Evolutionary conservation across 2,329 filamentous ascomycete species (phyloP), one percentile per base, ranked within the genome.

Genomic region (Myriosclerotinia curreyana): DNA sequence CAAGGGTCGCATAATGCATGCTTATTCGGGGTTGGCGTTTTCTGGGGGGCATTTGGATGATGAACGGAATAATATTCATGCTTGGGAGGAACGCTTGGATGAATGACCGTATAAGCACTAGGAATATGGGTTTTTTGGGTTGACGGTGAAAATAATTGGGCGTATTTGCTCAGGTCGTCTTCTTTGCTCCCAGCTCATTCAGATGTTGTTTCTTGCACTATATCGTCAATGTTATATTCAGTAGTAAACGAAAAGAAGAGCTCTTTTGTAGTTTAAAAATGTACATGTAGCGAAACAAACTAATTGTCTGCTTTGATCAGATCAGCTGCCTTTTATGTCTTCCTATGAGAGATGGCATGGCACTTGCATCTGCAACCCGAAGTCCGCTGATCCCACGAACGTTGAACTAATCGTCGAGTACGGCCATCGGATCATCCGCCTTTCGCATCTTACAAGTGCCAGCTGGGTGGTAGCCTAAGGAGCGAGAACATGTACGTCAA

Each of bases 381-480:
- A 54, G 38, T 38, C 2, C 1, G 8, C 3, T n/a, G n/a, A 28
- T 36, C 17, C 51, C 31, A 38, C n/a, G 40, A 4, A 62, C 20
- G 5, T 46, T 61, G 46, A 46, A 20, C 36, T 48, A 48, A 25
- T 48, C 54, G 20, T 58, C 40, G 15, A 58, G 15, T 28, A 46
- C 28, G 3, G 49, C 36, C 1, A 46, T 44, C 12, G 25, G 1
- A 46, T 61, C 49, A 36, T 36, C 20, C 6, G 14, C 2, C 6
- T 22, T 25, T 11, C 38, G 28, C 49, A 53, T 61, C 25, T 46
- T 61, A 17, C 20, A 53, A 36, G 49, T 53, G 17, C 38, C 38
- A 15, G 20, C 38, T 34, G 59, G 59, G 25, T 61, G 49, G 5
- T 61, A 53, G 7, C n/a, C 28, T 53, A 28, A 36, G 31, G 38